Percentiles rank a stretch among this genome's conserved stretches.
Evolutionary conservation across 345 rosid species (phyloP).

Genomic region (Cochlearia excelsa): DNA sequence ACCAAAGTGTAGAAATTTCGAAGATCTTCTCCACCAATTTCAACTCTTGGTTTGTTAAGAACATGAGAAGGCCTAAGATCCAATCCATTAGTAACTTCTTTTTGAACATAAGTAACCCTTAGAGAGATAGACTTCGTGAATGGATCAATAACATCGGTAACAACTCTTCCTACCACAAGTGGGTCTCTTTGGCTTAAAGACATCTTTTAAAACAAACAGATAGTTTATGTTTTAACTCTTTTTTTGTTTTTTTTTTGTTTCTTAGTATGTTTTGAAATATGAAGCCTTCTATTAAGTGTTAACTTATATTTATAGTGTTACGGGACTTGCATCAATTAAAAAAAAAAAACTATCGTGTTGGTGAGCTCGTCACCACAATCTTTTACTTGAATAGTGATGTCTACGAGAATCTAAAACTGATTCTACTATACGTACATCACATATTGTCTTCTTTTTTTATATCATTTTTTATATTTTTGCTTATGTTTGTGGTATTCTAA

Average conservation of each 20-base stretch:
- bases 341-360: constrained; percentile 5
- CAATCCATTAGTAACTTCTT: constrained; percentile 37
- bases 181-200: constrained; percentile 27
- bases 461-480: neutral
- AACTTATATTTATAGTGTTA: constrained; percentile 29
- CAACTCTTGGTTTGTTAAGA: constrained; percentile 38
- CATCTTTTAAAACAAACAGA: constrained; percentile 8
- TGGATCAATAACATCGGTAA: constrained; percentile 33
- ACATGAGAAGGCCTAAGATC: constrained; percentile 39
- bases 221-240: neutral
- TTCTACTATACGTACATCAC: constrained; percentile 28
- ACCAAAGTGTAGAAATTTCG: constrained; percentile 40
- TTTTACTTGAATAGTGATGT: constrained; percentile 29
- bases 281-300: constrained; percentile 2
- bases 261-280: neutral
- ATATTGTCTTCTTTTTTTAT: constrained; percentile 25
- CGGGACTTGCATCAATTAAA: constrained; percentile 4
- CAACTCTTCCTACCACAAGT: constrained; percentile 33
- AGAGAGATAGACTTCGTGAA: constrained; percentile 32
- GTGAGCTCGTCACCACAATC: constrained; percentile 34
- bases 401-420: constrained; percentile 31
- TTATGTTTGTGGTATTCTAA: constrained; percentile 6
- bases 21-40: constrained; percentile 42
- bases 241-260: constrained; percentile 3
- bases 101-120: constrained; percentile 35